phyloP scores from a whole-genome alignment of 2,329 filamentous ascomycete genomes.

The Thermomyces lanuginosus region DNA sequence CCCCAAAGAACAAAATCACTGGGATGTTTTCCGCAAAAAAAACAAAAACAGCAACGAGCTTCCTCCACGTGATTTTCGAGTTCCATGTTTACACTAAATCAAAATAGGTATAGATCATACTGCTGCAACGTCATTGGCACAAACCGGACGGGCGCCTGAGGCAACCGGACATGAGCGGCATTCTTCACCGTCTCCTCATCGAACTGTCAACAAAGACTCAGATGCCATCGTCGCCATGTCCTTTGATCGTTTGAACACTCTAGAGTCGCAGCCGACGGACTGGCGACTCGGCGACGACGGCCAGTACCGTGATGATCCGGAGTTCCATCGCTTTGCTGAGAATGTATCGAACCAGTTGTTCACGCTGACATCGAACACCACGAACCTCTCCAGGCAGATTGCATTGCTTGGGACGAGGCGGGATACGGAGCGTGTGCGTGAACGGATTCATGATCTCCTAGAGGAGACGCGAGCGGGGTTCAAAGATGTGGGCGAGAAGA shows the following conservation, averaged over 20 bases:
- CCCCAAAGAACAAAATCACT: no score
- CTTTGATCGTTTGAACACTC: slow-evolving; percentile 68
- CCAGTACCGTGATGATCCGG: slow-evolving; percentile 77
- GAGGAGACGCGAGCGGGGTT: slow-evolving; percentile 77
- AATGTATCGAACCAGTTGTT: slow-evolving; percentile 79
- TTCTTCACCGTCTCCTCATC: slow-evolving; percentile 3
- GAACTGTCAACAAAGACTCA: slow-evolving; percentile 5
- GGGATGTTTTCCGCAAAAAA: slow-evolving; percentile 6
- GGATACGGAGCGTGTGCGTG: slow-evolving; percentile 78
- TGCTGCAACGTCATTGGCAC: slow-evolving; percentile 6
- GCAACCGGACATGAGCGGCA: slow-evolving; percentile 5
- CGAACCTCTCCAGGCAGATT: slow-evolving; percentile 69
- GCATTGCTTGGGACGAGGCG: slow-evolving; percentile 73
- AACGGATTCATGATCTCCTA: slow-evolving; percentile 73
- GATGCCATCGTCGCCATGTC: no score
- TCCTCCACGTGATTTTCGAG: slow-evolving; percentile 4
- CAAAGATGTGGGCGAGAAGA: slow-evolving; percentile 78
- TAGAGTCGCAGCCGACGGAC: slow-evolving; percentile 63
- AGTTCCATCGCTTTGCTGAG: slow-evolving; percentile 70
- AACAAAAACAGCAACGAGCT: slow-evolving; percentile 8
- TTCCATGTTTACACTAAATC: slow-evolving; percentile 1
- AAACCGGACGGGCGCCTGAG: slow-evolving; percentile 3
- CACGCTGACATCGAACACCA: slow-evolving; percentile 72
- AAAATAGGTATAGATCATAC: slow-evolving; percentile 1
- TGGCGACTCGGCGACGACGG: slow-evolving; percentile 53